phyloP scores from a whole-genome alignment of 768 basidiomycete species.

The Russula griseocarnosa region DNA sequence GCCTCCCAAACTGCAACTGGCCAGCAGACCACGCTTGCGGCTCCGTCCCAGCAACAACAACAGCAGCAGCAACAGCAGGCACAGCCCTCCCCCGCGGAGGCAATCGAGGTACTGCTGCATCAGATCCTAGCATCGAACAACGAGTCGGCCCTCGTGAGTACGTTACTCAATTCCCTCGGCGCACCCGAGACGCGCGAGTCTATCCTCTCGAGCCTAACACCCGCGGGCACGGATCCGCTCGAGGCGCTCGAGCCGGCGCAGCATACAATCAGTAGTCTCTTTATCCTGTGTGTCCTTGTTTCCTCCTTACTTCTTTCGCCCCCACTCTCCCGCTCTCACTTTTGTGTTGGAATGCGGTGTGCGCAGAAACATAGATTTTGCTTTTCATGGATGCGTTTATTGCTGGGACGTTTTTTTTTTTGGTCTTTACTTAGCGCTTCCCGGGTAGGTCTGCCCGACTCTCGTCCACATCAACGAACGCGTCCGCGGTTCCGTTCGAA shows the following conservation, averaged over 20 bases:
- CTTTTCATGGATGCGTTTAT: not conserved
- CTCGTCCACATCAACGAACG: not conserved
- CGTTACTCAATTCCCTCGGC: constrained; percentile 1
- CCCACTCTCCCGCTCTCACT: not conserved
- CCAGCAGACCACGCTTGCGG: not conserved
- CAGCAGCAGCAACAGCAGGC: not conserved
- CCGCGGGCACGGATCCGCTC: constrained; percentile 20
- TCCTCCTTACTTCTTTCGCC: not conserved
- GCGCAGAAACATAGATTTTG: not conserved
- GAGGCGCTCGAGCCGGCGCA: constrained; percentile 15
- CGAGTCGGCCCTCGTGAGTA: constrained; percentile 4
- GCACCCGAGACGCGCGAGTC: constrained; percentile 16
- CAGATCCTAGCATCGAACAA: constrained; percentile 16
- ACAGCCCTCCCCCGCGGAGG: constrained; percentile 6
- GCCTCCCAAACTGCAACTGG: not conserved
- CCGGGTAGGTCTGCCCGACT: constrained; percentile 19
- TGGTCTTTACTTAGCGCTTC: not conserved
- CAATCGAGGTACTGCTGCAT: constrained; percentile 9
- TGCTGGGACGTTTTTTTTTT: not conserved
- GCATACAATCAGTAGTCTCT: constrained; percentile 21
- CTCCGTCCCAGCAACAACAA: not conserved
- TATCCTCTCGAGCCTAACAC: constrained; percentile 4
- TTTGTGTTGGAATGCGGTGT: not conserved
- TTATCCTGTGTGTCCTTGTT: constrained; percentile 15
- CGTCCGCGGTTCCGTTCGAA: constrained; percentile 10